A percentile compares a stretch with the other conserved stretches of the same genome.
phyloP scores from a whole-genome alignment of 768 basidiomycete species.

The Pleurotus ostreatus region DNA sequence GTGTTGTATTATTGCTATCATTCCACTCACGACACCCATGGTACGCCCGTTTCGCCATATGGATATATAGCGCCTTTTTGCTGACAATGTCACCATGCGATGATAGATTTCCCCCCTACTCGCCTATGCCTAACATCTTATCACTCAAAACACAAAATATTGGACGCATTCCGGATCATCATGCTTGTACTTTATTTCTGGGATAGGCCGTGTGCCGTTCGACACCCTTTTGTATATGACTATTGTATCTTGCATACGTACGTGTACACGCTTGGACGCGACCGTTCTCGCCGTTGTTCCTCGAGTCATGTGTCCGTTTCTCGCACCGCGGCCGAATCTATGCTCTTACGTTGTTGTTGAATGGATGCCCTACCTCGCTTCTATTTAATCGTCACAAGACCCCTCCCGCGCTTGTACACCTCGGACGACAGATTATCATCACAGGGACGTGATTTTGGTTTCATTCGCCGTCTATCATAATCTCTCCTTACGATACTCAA shows the following conservation, averaged over 20 bases:
- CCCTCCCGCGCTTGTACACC: background rate
- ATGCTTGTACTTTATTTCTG: background rate
- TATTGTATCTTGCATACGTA: background rate
- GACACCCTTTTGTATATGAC: background rate
- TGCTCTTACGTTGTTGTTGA: background rate
- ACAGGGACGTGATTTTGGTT: background rate
- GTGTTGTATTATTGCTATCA: background rate
- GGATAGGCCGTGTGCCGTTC: background rate
- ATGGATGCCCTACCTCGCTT: background rate
- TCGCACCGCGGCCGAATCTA: background rate
- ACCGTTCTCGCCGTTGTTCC: background rate
- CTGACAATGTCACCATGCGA: background rate
- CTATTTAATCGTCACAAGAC: background rate
- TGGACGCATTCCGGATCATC: background rate
- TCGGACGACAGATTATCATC: background rate
- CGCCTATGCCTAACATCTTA: background rate
- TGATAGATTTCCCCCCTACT: constrained; percentile 1
- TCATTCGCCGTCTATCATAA: background rate
- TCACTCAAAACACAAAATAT: constrained; percentile 7
- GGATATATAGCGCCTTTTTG: background rate
- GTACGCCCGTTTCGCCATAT: background rate
- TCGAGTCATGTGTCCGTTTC: constrained; percentile 6
- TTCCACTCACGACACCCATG: background rate
- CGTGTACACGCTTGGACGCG: background rate
- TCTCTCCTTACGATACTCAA: background rate